Base-by-base conservation (phyloP, 495 filamentous ascomycete species). In the Daldinia concentrica region DNA sequence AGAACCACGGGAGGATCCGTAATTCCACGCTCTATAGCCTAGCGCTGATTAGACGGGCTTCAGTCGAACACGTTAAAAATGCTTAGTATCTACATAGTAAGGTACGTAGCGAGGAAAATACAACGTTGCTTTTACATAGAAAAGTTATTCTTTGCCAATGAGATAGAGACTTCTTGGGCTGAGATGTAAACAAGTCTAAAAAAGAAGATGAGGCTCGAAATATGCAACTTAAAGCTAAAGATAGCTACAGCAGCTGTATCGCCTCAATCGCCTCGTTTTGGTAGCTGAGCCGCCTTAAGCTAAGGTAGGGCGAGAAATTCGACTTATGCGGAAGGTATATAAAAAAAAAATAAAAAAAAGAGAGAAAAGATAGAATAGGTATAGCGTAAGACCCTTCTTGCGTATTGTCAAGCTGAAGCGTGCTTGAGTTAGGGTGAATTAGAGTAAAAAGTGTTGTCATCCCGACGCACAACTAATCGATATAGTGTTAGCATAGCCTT, bases 181-280 rank as follows among this genome's bases (percentile, higher is more conserved):
- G 26, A 34, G 27, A 32, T 17, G 64, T 15, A 45, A 19, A 52
- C 41, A 12, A 24, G 24, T 26, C n/a, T 60, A 22, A 24, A 17
- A 51, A 8, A 24, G 14, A 65, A 57, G 37, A 51, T 55, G 48
- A 58, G 64, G 69, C 64, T 67, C 34, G 29, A 68, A 50, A 32
- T 48, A 64, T 68, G 69, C 17, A 51, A 39, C 56, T 19, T 62
- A 15, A 45, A 39, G 55, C 41, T 71, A 63, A 64, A 63, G 24
- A 68, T 61, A 65, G 64, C 29, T 30, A 61, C 15, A 14, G 26
- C 30, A 67, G 69, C 69, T 64, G 64, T 66, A 65, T 66, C 34
- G 71, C 71, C 71, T 73, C 71, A 45, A 62, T 43, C 66, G 71
- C 71, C 71, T 54, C 64, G 54, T 66, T 69, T 37, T 61, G 62